These are phyloP conservation scores for Neurospora crassa DNA, from an alignment of 2,329 filamentous ascomycete species.

Conservation along the genomic window DNA sequence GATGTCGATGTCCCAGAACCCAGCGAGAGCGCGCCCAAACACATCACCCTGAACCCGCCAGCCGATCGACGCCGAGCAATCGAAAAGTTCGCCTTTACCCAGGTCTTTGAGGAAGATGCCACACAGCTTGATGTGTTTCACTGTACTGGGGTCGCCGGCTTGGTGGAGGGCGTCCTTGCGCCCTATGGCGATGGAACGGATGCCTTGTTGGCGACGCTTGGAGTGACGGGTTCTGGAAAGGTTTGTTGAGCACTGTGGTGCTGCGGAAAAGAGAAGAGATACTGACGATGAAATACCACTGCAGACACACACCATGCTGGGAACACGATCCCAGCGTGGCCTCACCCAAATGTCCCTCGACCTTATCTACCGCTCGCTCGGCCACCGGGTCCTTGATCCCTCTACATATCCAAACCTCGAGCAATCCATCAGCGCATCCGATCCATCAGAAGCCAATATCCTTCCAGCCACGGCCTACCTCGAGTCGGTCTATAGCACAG, in stretches of 20 bases:
- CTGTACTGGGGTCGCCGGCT: slow-evolving; percentile 60
- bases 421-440: slow-evolving; percentile 64
- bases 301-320: slow-evolving; percentile 91
- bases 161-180: slow-evolving; percentile 75
- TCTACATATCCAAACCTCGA: slow-evolving; percentile 51
- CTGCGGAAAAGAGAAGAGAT: background rate
- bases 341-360: slow-evolving; percentile 88
- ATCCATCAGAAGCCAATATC: slow-evolving; percentile 72
- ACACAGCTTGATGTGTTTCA: slow-evolving; percentile 81
- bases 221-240: slow-evolving; percentile 94
- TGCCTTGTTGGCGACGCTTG: slow-evolving; percentile 81
- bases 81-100: slow-evolving; percentile 90
- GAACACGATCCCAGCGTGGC: slow-evolving; percentile 76
- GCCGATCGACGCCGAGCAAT: slow-evolving; percentile 80
- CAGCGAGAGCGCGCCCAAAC: slow-evolving; percentile 42
- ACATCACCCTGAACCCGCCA: slow-evolving; percentile 71
- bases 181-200: slow-evolving; percentile 71
- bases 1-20: slow-evolving; percentile 52
- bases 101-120: slow-evolving; percentile 81
- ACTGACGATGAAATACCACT: slow-evolving; percentile 2
- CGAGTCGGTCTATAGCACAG: slow-evolving; percentile 61
- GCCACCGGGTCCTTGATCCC: slow-evolving; percentile 58
- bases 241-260: slow-evolving; percentile 34
- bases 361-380: slow-evolving; percentile 75
- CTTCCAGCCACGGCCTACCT: slow-evolving; percentile 67